Evolutionary conservation across 495 filamentous ascomycete species (phyloP), one percentile per base, ranked within the genome.

Genomic region (Evansstolkia leycettana): DNA sequence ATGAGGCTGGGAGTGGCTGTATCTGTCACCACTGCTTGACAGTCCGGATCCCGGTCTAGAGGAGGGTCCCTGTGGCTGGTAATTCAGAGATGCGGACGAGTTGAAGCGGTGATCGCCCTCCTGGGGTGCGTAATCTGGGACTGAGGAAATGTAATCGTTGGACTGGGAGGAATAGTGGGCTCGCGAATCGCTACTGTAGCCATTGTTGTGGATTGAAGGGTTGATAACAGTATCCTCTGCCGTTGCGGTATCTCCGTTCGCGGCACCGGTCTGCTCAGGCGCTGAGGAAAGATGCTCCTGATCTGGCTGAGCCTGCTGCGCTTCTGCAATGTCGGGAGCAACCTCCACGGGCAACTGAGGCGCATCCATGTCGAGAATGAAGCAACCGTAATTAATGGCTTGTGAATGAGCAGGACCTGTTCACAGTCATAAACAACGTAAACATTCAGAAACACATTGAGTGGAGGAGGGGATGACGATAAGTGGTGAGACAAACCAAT

Each of bases 41-140:
- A 69, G 39, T 5, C 65, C 66, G 19, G 70, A 72, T 11, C 65
- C 55, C 7, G 70, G 70, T 39, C 70, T 53, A 5, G 69, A 67
- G 14, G 62, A 47, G n/a, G 53, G 57, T 17, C 55, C 54, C 14
- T 55, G 55, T 34, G 60, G 62, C 36, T 64, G 67, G 40, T 63
- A 54, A 27, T 37, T 54, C 25, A 61, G 41, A 8, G 55, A 58
- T 8, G 67, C 58, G 8, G 55, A 58, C 6, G 51, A 54, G 25
- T 45, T 54, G 24, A 64, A 51, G 15, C 58, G 62, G 11, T 56
- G 52, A 26, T 72, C 63, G 20, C 47, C 55, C 24, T 72, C 64
- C 27, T 57, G 55, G 3, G 57, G 45, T 10, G 57, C 52, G 30
- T 63, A 58, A 36, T 63, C 64, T 18, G 52, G 59, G 35, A 55